Evolutionary conservation across 2,329 filamentous ascomycete species (phyloP), one percentile per base, ranked within the genome.

Genomic region (Calonectria naviculata): DNA sequence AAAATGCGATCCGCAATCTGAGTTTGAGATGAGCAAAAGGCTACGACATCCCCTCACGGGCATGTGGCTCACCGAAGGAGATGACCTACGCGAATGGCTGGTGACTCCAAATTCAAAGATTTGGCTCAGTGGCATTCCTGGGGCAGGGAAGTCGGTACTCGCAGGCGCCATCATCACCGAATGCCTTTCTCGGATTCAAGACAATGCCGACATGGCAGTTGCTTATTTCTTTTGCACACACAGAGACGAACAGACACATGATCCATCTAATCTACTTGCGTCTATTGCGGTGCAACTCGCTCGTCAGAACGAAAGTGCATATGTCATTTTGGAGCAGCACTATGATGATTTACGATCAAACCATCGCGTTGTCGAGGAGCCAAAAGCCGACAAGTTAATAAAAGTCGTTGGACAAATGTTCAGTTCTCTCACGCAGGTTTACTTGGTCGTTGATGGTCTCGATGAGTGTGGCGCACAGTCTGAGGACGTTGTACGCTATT

Each of bases 101-200:
- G 19, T 1, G 0, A 61, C 28, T 0, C 62, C 29, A 0, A 36
- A n/a, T 6, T 61, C 58, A 0, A 68, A 21, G 12, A n/a, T 54
- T 1, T 71, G 71, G 71, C 41, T 63, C 0, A 67, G 10, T 6
- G 71, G 71, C 26, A 73, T 73, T 2, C 71, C 71, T 2, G 71
- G 71, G 0, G 71, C 61, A 7, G 71, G 71, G 3, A 73, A 73
- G 19, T 66, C 68, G 0, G 68, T 71, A 2, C 28, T 73, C 4
- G 71, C 71, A 0, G 41, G 44, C 4, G 36, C 56, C 1, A 42
- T 73, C 0, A 65, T 73, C 4, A 29, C 52, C 5, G 68, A 73
- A 17, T 66, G 61, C 15, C 31, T 71, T 1, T 21, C 28, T 10
- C 62, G 65, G 7, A 67, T 24, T 4, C 24, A 24, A 6, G 10